Percentiles rank a stretch among this genome's conserved stretches.
These are phyloP conservation scores for Holtermanniella nyarrowii DNA, from an alignment of 768 basidiomycete species.

Conservation along the genomic window DNA sequence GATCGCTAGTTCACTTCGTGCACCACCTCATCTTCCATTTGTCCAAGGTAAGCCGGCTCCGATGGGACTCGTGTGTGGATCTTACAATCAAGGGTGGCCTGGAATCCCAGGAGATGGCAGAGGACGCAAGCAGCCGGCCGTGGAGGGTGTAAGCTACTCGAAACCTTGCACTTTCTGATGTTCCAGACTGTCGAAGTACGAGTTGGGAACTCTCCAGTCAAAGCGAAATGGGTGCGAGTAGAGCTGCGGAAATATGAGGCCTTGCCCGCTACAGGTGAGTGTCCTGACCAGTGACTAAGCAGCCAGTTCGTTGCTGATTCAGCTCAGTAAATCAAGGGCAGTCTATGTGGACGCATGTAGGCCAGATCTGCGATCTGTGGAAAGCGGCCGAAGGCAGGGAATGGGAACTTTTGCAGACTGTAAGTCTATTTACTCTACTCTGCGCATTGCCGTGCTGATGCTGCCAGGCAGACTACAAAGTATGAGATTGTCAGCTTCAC, in stretches of 20 bases:
- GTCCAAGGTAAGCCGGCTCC: slow-evolving; percentile 25
- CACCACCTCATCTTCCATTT: slow-evolving; percentile 39
- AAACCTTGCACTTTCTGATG: not conserved
- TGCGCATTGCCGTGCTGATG: slow-evolving; percentile 1
- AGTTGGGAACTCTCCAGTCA: slow-evolving; percentile 56
- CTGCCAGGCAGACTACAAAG: slow-evolving; percentile 7
- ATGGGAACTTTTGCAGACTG: slow-evolving; percentile 58
- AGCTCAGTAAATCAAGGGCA: slow-evolving; percentile 6
- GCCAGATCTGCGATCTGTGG: slow-evolving; percentile 74
- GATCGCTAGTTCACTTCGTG: slow-evolving; percentile 17
- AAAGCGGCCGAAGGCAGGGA: slow-evolving; percentile 55
- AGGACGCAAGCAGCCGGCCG: slow-evolving; percentile 25
- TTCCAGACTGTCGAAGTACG: slow-evolving; percentile 77
- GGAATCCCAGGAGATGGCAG: slow-evolving; percentile 27
- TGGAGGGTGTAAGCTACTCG: slow-evolving; percentile 26
- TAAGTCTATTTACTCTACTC: slow-evolving; percentile 38
- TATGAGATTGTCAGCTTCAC: not conserved
- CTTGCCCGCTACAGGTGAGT: slow-evolving; percentile 50
- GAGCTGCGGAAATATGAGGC: slow-evolving; percentile 86
- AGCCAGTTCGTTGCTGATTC: not conserved
- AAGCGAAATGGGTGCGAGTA: slow-evolving; percentile 84
- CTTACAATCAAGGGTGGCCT: slow-evolving; percentile 16
- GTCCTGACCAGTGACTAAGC: not conserved
- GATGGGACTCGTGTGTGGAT: not conserved
- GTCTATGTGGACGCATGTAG: slow-evolving; percentile 32